A percentile compares a stretch with the other conserved stretches of the same genome.
Evolutionary conservation across 768 basidiomycete genomes (phyloP).

Genomic region (Leccinum olivaceopallidum): DNA sequence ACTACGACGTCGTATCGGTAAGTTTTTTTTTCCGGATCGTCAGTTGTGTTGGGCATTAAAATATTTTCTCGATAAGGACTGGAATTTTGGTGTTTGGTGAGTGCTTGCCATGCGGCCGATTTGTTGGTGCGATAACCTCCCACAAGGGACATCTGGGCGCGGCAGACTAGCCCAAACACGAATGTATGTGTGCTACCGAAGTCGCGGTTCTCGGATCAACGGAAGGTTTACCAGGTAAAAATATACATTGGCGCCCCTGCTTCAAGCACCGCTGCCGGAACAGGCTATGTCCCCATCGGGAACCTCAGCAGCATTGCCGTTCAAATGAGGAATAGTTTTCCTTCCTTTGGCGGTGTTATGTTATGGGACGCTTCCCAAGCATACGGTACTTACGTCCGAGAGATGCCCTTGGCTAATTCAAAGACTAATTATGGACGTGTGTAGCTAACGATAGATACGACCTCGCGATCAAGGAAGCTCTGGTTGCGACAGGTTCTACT

Average conservation of each 20-base stretch:
- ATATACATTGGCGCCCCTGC: conserved; percentile 46
- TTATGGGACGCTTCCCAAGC: conserved; percentile 49
- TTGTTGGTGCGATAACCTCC: conserved; percentile 9
- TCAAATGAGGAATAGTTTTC: conserved; percentile 38
- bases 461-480: conserved; percentile 57
- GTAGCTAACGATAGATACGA: conserved; percentile 60
- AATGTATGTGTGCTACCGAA: conserved; percentile 31
- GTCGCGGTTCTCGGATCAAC: background rate
- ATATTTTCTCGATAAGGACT: conserved; percentile 41
- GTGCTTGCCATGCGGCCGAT: conserved; percentile 4
- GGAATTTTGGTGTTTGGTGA: conserved; percentile 37
- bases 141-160: conserved; percentile 47
- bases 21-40: conserved; percentile 21
- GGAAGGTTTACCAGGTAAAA: conserved; percentile 31
- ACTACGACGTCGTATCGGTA: conserved; percentile 56
- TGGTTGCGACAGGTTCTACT: conserved; percentile 62
- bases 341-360: conserved; percentile 47
- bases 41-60: background rate
- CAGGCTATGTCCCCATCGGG: conserved; percentile 37
- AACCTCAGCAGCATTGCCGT: conserved; percentile 36
- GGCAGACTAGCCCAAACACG: conserved; percentile 40
- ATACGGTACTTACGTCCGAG: conserved; percentile 19
- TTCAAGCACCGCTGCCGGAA: conserved; percentile 42
- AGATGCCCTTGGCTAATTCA: background rate
- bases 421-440: conserved; percentile 7